Conservation (phyloP, 768 basidiomycete genomes). For the Porphyrellus cyaneotinctus region DNA sequence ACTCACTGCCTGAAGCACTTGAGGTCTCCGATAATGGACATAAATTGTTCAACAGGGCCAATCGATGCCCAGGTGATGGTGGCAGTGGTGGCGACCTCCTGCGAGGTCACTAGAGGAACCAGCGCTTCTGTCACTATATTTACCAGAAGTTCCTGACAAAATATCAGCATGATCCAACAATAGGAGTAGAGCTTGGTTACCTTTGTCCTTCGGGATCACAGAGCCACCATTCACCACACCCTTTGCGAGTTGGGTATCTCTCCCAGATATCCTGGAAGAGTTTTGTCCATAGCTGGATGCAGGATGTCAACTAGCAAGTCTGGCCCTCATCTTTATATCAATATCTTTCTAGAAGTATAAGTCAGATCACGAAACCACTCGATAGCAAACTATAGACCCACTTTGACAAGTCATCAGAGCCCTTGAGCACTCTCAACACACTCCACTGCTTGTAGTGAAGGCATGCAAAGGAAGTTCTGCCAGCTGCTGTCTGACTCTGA, state of each 20-base stretch:
- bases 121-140: neutral
- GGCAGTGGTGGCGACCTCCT: conserved; percentile 1
- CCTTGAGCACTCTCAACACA: conserved; percentile 1
- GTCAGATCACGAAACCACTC: neutral
- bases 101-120: neutral
- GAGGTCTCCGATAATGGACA: neutral
- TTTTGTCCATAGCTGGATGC: neutral
- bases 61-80: neutral
- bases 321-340: neutral
- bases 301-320: neutral
- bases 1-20: neutral
- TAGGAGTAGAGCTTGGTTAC: neutral
- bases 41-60: neutral
- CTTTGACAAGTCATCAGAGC: conserved; percentile 7
- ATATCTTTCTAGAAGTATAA: conserved; percentile 4
- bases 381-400: neutral
- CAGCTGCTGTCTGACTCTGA: neutral
- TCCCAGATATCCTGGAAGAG: neutral
- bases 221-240: neutral
- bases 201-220: neutral
- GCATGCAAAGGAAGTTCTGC: conserved; percentile 1
- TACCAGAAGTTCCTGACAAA: neutral
- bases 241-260: neutral
- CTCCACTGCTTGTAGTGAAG: conserved; percentile 4
- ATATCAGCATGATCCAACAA: neutral